These are phyloP conservation scores for Cercospora beticola DNA, from an alignment of 2,329 filamentous ascomycete genomes.

Conservation along the genomic window DNA sequence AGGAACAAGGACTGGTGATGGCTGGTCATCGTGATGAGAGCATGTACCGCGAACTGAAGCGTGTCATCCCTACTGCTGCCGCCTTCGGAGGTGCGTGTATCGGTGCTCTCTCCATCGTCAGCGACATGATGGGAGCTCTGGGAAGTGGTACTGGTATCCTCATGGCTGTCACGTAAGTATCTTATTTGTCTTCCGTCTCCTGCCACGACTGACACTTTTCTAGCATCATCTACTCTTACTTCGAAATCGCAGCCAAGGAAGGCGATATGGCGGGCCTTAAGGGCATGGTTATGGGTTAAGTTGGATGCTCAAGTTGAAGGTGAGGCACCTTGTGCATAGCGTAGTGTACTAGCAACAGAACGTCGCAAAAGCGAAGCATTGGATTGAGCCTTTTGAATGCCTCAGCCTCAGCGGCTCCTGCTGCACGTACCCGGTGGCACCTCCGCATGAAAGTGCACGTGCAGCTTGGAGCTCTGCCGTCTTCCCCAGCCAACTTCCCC, in stretches of 20 bases:
- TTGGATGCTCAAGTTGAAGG: slow-evolving; percentile 22
- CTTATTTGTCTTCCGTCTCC: background rate
- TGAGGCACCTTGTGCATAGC: slow-evolving; percentile 25
- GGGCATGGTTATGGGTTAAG: slow-evolving; percentile 60
- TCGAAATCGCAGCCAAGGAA: slow-evolving; percentile 98
- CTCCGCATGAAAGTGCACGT: background rate
- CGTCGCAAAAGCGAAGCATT: background rate
- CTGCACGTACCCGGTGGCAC: background rate
- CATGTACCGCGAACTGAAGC: slow-evolving; percentile 99
- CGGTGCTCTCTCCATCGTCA: slow-evolving; percentile 91
- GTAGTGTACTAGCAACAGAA: slow-evolving; percentile 20
- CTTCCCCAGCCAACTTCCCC: slow-evolving; percentile 9
- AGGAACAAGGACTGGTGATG: slow-evolving; percentile 99
- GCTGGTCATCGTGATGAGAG: slow-evolving; percentile 98
- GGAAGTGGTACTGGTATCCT: slow-evolving; percentile 97
- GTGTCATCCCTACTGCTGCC: slow-evolving; percentile 95
- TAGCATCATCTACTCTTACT: slow-evolving; percentile 99
- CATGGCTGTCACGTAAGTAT: slow-evolving; percentile 92
- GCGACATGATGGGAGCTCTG: slow-evolving; percentile 91
- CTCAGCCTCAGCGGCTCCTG: background rate
- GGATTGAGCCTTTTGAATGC: slow-evolving; percentile 1
- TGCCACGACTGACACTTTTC: slow-evolving; percentile 33
- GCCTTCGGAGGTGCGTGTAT: slow-evolving; percentile 99
- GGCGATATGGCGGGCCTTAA: slow-evolving; percentile 83
- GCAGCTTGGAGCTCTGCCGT: slow-evolving; percentile 9